Conservation (phyloP, 108 stramenopile genomes). For the Parietichytrium sp. region DNA sequence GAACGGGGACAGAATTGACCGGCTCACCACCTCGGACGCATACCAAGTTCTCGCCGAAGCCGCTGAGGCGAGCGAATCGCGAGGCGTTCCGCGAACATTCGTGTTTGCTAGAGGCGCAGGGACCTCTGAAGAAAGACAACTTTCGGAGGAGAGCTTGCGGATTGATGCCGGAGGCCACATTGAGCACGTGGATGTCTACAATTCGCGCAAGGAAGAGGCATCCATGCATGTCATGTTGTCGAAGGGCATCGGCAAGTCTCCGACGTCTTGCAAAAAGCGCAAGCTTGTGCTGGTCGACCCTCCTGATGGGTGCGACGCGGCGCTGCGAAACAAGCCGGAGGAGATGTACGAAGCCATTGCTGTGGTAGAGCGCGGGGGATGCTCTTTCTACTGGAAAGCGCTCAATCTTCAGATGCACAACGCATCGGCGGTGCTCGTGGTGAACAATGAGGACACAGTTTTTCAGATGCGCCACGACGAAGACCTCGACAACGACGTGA, state of each 20-base stretch:
- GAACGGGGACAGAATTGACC: constrained; percentile 1
- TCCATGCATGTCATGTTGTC: constrained; percentile 3
- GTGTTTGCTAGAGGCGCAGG: neutral
- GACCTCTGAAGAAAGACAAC: neutral
- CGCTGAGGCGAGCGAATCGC: neutral
- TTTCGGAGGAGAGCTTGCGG: neutral
- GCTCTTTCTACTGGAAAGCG: constrained; percentile 51
- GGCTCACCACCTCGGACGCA: neutral
- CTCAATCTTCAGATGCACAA: constrained; percentile 39
- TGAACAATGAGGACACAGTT: constrained; percentile 33
- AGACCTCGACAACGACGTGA: too few relatives aligned
- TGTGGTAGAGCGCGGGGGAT: constrained; percentile 50
- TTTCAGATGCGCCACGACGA: constrained; percentile 1
- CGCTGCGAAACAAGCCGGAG: constrained; percentile 39
- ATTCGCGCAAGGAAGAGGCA: neutral
- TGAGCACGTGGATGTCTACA: neutral
- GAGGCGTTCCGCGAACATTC: neutral
- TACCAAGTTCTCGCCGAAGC: constrained; percentile 15
- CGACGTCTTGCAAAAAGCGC: neutral
- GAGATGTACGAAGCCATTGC: constrained; percentile 42
- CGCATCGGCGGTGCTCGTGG: constrained; percentile 40
- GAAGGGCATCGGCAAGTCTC: neutral
- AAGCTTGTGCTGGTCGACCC: constrained; percentile 49
- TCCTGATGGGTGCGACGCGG: constrained; percentile 47
- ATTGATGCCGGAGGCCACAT: neutral